Base-by-base conservation (phyloP, 805 yeast genomes). In the Brettanomyces custersianus region DNA sequence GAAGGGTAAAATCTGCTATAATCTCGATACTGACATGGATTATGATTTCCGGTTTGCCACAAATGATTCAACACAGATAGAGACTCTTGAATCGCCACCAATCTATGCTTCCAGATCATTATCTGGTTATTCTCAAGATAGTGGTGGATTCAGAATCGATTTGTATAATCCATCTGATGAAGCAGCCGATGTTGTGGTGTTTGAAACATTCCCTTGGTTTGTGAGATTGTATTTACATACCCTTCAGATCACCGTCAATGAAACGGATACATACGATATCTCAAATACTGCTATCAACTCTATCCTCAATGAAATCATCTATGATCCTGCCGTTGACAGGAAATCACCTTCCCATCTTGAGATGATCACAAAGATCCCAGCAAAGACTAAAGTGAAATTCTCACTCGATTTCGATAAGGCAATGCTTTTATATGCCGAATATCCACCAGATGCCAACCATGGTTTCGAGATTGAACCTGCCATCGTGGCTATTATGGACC, bases 391-490 rank as follows among this genome's bases (percentile, higher is more conserved):
- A 5, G 55, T 82, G 31, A 68, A 80, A 1, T 46, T 86, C 35
- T 74, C 80, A 3, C 83, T 83, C 53, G 73, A 79, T 38, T 88
- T 90, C 52, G 97, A 92, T 54, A 92, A 88, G 55, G 77, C 95
- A 0, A 66, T 92, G 53, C 66, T 92, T 21, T 70, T 80, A 39
- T 77, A 83, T 41, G 82, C 87, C 3, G 97, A 92, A 55, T 92
- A 92, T 51, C 98, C 98, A n/a, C 98, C 98, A 1, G 98, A 92
- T 64, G 97, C 98, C 2, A 92, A 92, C 55, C 96, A 92, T 49
- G 98, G 98, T 1, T 92, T 92, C 59, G 90, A 88, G 40, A 76
- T 92, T 30, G 92, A 92, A 18, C 95, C 97, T 0, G 95, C 95
- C 4, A 80, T 85, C 9, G 66, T 86, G 10, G 70, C 80, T 3